Evolutionary conservation across 2,329 filamentous ascomycete genomes (phyloP).

Genomic region (Talaromyces islandicus): DNA sequence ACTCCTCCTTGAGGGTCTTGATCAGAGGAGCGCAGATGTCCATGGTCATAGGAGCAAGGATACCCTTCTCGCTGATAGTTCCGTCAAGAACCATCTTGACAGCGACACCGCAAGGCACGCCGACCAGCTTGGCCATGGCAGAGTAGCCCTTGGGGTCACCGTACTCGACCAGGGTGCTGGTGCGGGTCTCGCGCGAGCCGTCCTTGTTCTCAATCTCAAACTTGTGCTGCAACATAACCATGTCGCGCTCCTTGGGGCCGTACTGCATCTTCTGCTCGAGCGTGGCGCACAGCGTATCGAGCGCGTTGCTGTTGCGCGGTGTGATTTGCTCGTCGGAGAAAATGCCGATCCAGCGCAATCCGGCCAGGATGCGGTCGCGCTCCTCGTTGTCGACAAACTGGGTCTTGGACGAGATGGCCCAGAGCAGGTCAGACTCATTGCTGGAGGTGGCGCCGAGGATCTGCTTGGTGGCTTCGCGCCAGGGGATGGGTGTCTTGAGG

Average conservation of each 20-base stretch:
- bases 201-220: slow-evolving; percentile 41
- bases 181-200: slow-evolving; percentile 12
- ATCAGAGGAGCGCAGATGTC: slow-evolving; percentile 69
- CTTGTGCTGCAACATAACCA: slow-evolving; percentile 60
- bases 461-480: slow-evolving; percentile 79
- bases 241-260: slow-evolving; percentile 73
- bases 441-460: slow-evolving; percentile 65
- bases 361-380: slow-evolving; percentile 62
- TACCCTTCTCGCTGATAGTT: slow-evolving; percentile 64
- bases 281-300: slow-evolving; percentile 85
- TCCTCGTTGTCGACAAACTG: slow-evolving; percentile 64
- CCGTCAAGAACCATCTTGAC: slow-evolving; percentile 74
- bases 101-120: slow-evolving; percentile 50
- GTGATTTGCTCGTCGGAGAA: slow-evolving; percentile 65
- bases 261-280: slow-evolving; percentile 91
- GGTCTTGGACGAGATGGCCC: slow-evolving; percentile 69
- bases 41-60: slow-evolving; percentile 69
- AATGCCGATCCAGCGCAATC: slow-evolving; percentile 64
- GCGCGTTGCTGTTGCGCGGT: slow-evolving; percentile 71
- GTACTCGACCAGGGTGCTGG: slow-evolving; percentile 12
- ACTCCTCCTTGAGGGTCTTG: slow-evolving; percentile 71
- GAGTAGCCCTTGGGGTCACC: slow-evolving; percentile 14
- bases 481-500: slow-evolving; percentile 63
- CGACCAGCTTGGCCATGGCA: slow-evolving; percentile 14
- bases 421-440: slow-evolving; percentile 63